A percentile compares a stretch with the other conserved stretches of the same genome.
Evolutionary conservation across 495 filamentous ascomycete species (phyloP).

Genomic region (Podospora fimiseda): DNA sequence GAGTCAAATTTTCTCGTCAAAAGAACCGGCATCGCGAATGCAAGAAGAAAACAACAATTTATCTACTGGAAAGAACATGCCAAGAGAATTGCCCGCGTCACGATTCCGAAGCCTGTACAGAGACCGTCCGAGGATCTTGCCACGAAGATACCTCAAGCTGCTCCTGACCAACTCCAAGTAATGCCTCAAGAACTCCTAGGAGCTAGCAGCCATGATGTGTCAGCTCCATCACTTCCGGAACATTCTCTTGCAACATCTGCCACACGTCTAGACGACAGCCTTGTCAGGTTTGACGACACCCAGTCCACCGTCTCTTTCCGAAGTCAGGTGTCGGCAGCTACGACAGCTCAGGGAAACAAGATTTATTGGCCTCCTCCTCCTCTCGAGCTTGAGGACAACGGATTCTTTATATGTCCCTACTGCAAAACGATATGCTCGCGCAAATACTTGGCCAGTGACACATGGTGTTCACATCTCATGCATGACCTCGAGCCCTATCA

Average conservation of each 20-base stretch:
- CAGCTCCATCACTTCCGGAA: not conserved
- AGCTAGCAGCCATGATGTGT: not conserved
- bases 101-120: too few relatives aligned
- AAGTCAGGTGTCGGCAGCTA: slow-evolving; percentile 4
- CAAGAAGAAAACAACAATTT: slow-evolving; percentile 21
- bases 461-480: slow-evolving; percentile 22
- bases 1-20: slow-evolving; percentile 9
- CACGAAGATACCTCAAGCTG: not conserved
- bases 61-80: slow-evolving; percentile 22
- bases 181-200: not conserved
- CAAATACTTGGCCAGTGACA: slow-evolving; percentile 5
- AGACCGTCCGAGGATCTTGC: not conserved
- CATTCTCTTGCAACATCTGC: not conserved
- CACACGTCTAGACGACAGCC: not conserved
- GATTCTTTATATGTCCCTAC: slow-evolving; percentile 19
- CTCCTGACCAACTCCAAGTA: not conserved
- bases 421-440: slow-evolving; percentile 20
- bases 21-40: slow-evolving; percentile 19
- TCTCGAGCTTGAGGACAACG: not conserved
- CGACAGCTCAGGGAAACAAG: not conserved
- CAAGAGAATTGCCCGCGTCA: not conserved
- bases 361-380: slow-evolving; percentile 9
- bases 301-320: slow-evolving; percentile 9
- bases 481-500: slow-evolving; percentile 27
- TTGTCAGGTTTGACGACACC: not conserved